These are phyloP conservation scores for Salvia splendens DNA, from an alignment of 257 asterid species.

Conservation along the genomic window DNA sequence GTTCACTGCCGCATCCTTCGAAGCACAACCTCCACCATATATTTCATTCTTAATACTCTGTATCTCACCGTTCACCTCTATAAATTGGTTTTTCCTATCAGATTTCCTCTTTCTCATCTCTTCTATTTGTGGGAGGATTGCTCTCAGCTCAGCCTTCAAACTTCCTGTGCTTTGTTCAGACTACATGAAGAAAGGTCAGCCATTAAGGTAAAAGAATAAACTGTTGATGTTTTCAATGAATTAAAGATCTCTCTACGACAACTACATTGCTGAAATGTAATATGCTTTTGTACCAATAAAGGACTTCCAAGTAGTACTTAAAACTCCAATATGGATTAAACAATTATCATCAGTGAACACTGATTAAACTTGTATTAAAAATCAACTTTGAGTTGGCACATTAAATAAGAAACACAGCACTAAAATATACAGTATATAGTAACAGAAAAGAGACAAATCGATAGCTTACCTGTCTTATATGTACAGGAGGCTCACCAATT, in stretches of 20 bases:
- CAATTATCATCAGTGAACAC: constrained; percentile 8
- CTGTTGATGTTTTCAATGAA: neutral
- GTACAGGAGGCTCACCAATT: constrained; percentile 94
- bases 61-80: constrained; percentile 66
- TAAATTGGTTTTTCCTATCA: constrained; percentile 75
- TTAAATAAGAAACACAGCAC: neutral
- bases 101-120: constrained; percentile 84
- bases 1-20: constrained; percentile 46
- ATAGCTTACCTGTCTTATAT: constrained; percentile 78
- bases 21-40: constrained; percentile 37
- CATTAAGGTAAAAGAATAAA: constrained; percentile 8
- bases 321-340: constrained; percentile 1
- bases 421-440: neutral
- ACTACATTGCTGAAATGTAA: neutral
- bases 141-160: constrained; percentile 77
- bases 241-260: neutral
- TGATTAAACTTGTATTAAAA: neutral
- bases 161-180: constrained; percentile 73
- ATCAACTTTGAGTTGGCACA: constrained; percentile 15
- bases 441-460: neutral
- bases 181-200: constrained; percentile 41
- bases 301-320: constrained; percentile 5
- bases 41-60: constrained; percentile 69
- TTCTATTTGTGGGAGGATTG: constrained; percentile 81
- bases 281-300: constrained; percentile 8